Base-by-base conservation (phyloP, 805 yeast genomes). In the Lachancea lanzarotensis region DNA sequence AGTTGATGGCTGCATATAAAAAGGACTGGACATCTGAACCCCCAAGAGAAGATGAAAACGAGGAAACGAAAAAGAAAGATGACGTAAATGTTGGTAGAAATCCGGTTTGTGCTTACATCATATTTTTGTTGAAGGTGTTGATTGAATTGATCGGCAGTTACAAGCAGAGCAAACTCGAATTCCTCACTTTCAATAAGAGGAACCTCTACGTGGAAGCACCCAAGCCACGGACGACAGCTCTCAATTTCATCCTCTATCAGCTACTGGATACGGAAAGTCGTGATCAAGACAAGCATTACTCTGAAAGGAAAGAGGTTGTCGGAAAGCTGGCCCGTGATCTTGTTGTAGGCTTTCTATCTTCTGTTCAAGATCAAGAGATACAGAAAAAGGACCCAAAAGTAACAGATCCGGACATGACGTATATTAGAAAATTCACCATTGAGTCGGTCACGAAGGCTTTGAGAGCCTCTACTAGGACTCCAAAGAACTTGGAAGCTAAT, bases 61-160 rank as follows among this genome's bases (percentile, higher is more conserved):
- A 64, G 53, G 44, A 41, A 3, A 11, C 18, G 15, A 59, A 50
- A 35, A 56, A 57, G 43, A 43, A 54, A 38, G 53, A 60, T 34
- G 55, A 60, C 47, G 58, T 60, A 2, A 67, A 69, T 36, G 59
- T 75, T 11, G 62, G 73, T 38, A 71, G 68, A 45, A 84, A 84
- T 56, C 67, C 71, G 7, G 71, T 75, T 26, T 85, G 82, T 62
- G 73, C 81, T 0, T 82, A 84, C 54, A 78, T 80, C 47, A 74
- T 82, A 36, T 89, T 82, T 60, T 63, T 90, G 38, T 65, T 90
- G 33, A 85, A 81, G 52, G 65, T 78, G 0, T 62, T 89, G 33
- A 73, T 81, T 0, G 97, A 90, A 52, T 65, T 88, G 7, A 62
- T 90, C 7, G 76, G 81, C 1, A 84, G 96, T 1, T 90, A 89